These are phyloP conservation scores for Barnettozyma siamensis DNA, from an alignment of 805 yeast species.

Conservation along the genomic window DNA sequence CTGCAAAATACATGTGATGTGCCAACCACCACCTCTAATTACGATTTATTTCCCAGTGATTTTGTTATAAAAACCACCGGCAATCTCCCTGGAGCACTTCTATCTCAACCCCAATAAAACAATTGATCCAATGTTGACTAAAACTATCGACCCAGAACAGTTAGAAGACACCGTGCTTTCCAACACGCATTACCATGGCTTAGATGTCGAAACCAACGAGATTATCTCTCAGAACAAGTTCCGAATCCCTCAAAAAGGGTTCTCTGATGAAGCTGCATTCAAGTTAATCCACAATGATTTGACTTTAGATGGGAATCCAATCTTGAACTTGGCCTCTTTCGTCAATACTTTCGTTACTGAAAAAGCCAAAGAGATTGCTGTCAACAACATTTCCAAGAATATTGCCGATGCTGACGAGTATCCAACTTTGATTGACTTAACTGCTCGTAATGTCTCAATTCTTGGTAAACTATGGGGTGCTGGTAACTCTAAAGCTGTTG, in stretches of 20 bases:
- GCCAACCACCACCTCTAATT: too few species aligned
- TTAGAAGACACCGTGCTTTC: conserved; percentile 26
- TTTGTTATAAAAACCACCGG: too few species aligned
- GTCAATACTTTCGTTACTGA: conserved; percentile 70
- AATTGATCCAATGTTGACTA: conserved; percentile 16
- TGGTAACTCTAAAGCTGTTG: conserved; percentile 51
- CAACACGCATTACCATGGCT: conserved; percentile 22
- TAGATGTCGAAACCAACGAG: conserved; percentile 10
- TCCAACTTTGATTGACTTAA: conserved; percentile 76
- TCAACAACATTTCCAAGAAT: conserved; percentile 76
- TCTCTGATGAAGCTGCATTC: conserved; percentile 48
- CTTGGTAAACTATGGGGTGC: conserved; percentile 80
- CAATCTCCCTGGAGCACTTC: too few species aligned
- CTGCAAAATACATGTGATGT: too few species aligned
- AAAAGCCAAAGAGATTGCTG: conserved; percentile 46
- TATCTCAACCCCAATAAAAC: neutral
- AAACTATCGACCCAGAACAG: conserved; percentile 27
- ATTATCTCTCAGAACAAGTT: conserved; percentile 38
- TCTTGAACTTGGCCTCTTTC: conserved; percentile 80
- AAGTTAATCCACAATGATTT: conserved; percentile 66
- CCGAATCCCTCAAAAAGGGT: conserved; percentile 52
- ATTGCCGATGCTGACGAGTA: conserved; percentile 92
- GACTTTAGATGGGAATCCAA: conserved; percentile 78
- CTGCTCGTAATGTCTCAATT: conserved; percentile 77
- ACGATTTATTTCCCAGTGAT: too few species aligned